Conservation (phyloP, 169 alveolate species). For the Cardiosporidium cionae region DNA sequence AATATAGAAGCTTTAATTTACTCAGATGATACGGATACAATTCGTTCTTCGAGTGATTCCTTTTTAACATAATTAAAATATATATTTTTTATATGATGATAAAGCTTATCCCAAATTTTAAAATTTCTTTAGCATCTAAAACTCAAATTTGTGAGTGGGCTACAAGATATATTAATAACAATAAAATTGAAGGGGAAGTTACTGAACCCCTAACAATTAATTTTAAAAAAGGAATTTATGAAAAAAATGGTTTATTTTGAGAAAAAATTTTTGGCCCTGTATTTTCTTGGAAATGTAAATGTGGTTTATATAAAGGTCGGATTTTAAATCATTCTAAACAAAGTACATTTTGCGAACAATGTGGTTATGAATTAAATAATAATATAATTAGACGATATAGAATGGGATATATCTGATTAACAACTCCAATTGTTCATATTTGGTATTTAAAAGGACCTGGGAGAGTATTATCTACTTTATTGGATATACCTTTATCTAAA, state of each 20-base stretch:
- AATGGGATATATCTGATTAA: slow-evolving; percentile 33
- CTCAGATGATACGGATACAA: not conserved
- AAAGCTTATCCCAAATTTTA: slow-evolving; percentile 13
- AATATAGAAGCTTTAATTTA: slow-evolving; percentile 24
- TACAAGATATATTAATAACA: slow-evolving; percentile 21
- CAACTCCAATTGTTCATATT: slow-evolving; percentile 29
- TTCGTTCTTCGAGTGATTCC: not conserved
- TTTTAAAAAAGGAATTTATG: slow-evolving; percentile 31
- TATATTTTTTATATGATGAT: not conserved
- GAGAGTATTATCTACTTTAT: slow-evolving; percentile 9
- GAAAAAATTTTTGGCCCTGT: slow-evolving; percentile 42
- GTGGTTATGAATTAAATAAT: slow-evolving; percentile 18
- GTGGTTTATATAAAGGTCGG: not conserved
- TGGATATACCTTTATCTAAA: slow-evolving; percentile 10
- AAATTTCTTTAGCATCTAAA: slow-evolving; percentile 22
- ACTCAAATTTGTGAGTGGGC: slow-evolving; percentile 5
- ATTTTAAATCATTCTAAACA: slow-evolving; percentile 8
- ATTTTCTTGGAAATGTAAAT: slow-evolving; percentile 19
- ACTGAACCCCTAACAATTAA: slow-evolving; percentile 20
- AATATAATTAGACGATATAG: slow-evolving; percentile 31
- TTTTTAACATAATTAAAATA: not conserved
- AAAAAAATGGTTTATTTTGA: slow-evolving; percentile 37
- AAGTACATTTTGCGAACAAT: slow-evolving; percentile 9
- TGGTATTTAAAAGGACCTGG: slow-evolving; percentile 8
- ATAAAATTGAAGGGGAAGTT: slow-evolving; percentile 23